Evolutionary conservation across 441 rosid genomes (phyloP).

Genomic region (Omphalea diandra): DNA sequence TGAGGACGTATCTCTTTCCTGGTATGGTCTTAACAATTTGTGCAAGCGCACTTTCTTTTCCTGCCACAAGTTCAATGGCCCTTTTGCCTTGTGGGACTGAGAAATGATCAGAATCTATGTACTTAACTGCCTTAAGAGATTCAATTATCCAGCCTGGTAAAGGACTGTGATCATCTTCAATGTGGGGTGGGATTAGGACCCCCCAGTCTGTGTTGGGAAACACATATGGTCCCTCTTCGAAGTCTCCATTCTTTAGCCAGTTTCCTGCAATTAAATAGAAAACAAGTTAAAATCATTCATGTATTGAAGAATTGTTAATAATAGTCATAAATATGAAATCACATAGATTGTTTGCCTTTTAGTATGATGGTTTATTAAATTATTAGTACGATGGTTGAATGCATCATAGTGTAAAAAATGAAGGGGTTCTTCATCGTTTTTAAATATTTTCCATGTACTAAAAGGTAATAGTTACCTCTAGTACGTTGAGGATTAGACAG

Average conservation of each 20-base stretch:
- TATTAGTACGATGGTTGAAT: background rate
- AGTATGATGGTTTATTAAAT: background rate
- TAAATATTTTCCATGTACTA: no score
- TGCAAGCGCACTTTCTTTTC: conserved; percentile 75
- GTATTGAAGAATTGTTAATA: no score
- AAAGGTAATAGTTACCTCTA: no score
- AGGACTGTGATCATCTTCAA: conserved; percentile 75
- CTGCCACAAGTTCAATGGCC: conserved; percentile 72
- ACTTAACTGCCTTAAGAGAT: conserved; percentile 85
- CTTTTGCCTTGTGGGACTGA: conserved; percentile 54
- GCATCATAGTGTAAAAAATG: background rate
- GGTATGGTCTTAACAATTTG: conserved; percentile 48
- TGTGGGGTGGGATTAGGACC: conserved; percentile 67
- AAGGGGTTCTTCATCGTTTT: no score
- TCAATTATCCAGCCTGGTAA: conserved; percentile 81
- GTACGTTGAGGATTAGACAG: conserved; percentile 45
- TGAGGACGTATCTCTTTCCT: conserved; percentile 48
- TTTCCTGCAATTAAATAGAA: conserved; percentile 39
- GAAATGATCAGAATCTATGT: conserved; percentile 59
- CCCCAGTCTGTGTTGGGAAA: conserved; percentile 56
- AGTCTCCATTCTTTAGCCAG: conserved; percentile 70
- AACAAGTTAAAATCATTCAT: background rate
- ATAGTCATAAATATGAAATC: no score
- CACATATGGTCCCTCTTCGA: conserved; percentile 79
- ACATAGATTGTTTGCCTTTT: no score